Base-by-base conservation (phyloP, 129 eudicot genomes). In the Deinandra increscens region DNA sequence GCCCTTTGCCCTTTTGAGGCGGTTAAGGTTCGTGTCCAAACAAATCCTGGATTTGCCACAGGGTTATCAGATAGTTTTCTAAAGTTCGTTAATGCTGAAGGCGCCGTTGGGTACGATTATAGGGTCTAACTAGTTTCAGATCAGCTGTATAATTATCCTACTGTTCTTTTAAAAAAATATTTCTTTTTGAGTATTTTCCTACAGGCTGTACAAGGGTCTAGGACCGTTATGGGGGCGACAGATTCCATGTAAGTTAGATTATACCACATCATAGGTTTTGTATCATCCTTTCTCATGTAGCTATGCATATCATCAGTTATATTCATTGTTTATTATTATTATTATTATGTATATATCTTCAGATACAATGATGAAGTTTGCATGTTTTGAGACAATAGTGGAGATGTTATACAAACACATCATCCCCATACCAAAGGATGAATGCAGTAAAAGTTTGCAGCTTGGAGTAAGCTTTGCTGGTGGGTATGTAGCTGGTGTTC, bases 301-400 rank as follows among this genome's bases (percentile, higher is more conserved):
- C 9, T 51, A 51, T 36, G 38, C 26, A 6, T 45, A 26, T 20
- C 19, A 1, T 69, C 29, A 33, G 29, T 34, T 43, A 53, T 54
- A 19, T 37, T 34, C 68, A 10, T 58, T 55, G 41, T 65, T 70
- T 62, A 31, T 12, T 38, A 61, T 50, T 19, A 59, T 70, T 62
- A 31, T 12, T 38, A 61, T 50, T 19, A 59, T 33, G 22, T 60
- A 6, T 48, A 51, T 68, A 60, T 71, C 41, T 66, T 70, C 84
- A 88, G 98, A 92, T 78, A 88, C 91, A 43, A 92, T 92, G 98
- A 88, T 88, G 98, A 92, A 92, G 68, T 92, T 88, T 77, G 94
- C 96, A 36, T 75, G 91, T 53, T 92, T 86, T 60, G 98, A 92
- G 81, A 86, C 74, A 1, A 88, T 86, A 23, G 96, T 92, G 26